Conservation (phyloP, 140 eudicot species). For the Bidens hawaiensis region DNA sequence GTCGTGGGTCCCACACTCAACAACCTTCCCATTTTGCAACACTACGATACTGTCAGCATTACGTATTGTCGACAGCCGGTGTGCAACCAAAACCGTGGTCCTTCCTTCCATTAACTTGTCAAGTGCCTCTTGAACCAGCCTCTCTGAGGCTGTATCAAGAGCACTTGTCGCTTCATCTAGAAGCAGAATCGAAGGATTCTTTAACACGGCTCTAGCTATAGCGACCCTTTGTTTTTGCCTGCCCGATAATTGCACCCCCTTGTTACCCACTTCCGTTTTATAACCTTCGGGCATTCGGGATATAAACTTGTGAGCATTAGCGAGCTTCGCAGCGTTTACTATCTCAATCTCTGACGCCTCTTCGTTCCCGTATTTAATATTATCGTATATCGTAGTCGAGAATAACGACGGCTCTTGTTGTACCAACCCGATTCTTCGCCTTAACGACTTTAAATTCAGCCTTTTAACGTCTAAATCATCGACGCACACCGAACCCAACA, state of each 20-base stretch:
- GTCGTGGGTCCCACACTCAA: conserved; percentile 67
- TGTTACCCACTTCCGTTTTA: conserved; percentile 58
- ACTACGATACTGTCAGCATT: conserved; percentile 65
- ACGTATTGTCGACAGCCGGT: conserved; percentile 64
- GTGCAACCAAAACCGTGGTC: conserved; percentile 72
- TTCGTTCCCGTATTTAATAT: conserved; percentile 59
- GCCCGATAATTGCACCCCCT: conserved; percentile 76
- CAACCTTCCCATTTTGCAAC: conserved; percentile 59
- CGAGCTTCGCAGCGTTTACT: conserved; percentile 66
- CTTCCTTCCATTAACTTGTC: conserved; percentile 64
- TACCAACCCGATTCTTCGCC: conserved; percentile 62
- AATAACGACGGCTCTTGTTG: conserved; percentile 87
- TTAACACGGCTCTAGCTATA: conserved; percentile 76
- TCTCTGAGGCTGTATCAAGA: conserved; percentile 63
- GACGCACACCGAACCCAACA: conserved; percentile 42
- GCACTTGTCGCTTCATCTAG: conserved; percentile 97
- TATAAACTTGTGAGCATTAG: conserved; percentile 77
- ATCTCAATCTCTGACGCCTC: conserved; percentile 67
- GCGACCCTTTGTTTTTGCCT: conserved; percentile 96
- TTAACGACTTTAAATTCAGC: conserved; percentile 51
- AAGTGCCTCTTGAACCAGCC: conserved; percentile 73
- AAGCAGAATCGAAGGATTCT: conserved; percentile 63
- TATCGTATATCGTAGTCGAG: conserved; percentile 70
- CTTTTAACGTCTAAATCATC: conserved; percentile 51
- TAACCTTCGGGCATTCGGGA: conserved; percentile 67